Evolutionary conservation across 768 basidiomycete species (phyloP).

Genomic region (Suillus placidus): DNA sequence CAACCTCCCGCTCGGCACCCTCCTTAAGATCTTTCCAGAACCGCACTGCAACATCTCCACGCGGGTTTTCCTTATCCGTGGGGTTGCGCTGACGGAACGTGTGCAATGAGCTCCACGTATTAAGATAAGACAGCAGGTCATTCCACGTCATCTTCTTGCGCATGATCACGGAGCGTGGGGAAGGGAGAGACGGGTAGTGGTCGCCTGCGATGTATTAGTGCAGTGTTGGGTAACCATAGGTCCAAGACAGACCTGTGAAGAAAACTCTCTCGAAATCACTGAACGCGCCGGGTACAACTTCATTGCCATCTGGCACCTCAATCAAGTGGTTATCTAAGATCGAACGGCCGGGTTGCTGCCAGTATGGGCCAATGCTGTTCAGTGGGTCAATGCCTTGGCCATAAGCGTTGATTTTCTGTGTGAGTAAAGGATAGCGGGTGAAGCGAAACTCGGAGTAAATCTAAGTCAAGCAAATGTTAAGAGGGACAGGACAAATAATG

Average conservation of each 20-base stretch:
- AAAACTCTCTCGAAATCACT: conserved; percentile 53
- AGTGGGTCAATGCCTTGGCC: conserved; percentile 55
- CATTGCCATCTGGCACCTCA: conserved; percentile 60
- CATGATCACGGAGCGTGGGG: conserved; percentile 50
- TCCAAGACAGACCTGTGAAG: conserved; percentile 51
- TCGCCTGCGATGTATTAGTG: conserved; percentile 34
- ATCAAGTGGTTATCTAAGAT: conserved; percentile 71
- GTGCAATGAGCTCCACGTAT: conserved; percentile 71
- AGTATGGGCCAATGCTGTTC: conserved; percentile 65
- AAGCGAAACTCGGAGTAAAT: conserved; percentile 74
- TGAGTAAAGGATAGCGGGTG: conserved; percentile 54
- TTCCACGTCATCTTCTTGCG: conserved; percentile 64
- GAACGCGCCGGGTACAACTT: conserved; percentile 38
- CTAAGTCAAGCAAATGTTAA: conserved; percentile 26
- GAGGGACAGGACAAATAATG: background rate
- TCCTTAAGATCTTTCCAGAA: conserved; percentile 60
- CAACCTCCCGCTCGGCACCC: conserved; percentile 32
- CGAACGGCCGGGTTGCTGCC: conserved; percentile 76
- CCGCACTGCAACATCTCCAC: conserved; percentile 66
- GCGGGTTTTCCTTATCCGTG: conserved; percentile 47
- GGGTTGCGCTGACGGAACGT: conserved; percentile 67
- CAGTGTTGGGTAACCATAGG: background rate
- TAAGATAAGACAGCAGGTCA: conserved; percentile 65
- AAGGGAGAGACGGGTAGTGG: conserved; percentile 43
- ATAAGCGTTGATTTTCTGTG: conserved; percentile 61